Evolutionary conservation across 2,329 filamentous ascomycete genomes (phyloP).

Genomic region (Talaromyces sp.): DNA sequence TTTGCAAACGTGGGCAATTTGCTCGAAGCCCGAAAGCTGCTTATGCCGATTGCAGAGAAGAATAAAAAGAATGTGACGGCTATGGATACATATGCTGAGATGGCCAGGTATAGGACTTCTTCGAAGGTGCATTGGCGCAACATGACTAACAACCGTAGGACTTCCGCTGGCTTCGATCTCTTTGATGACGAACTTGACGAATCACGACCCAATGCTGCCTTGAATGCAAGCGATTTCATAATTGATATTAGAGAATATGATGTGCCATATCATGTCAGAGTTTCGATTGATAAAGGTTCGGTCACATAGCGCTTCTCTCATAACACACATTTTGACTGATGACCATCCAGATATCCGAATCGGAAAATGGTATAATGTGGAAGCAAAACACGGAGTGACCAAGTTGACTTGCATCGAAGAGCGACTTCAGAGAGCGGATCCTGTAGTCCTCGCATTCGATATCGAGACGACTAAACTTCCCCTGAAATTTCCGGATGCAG

Average conservation of each 20-base stretch:
- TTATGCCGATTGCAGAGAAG: conserved; percentile 89
- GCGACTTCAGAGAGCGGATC: conserved; percentile 83
- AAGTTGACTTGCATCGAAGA: conserved; percentile 83
- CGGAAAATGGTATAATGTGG: conserved; percentile 94
- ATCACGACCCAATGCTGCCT: conserved; percentile 71
- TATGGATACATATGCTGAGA: conserved; percentile 97
- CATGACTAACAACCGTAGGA: conserved; percentile 44
- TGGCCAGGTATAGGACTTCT: conserved; percentile 62
- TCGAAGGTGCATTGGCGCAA: conserved; percentile 18
- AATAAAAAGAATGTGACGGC: conserved; percentile 95
- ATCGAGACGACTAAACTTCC: conserved; percentile 97
- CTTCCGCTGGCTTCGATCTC: conserved; percentile 82
- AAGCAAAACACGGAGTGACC: conserved; percentile 85
- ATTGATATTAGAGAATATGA: conserved; percentile 99
- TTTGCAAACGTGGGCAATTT: conserved; percentile 88
- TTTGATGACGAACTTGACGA: conserved; percentile 90
- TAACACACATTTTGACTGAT: conserved; percentile 23
- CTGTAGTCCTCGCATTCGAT: conserved; percentile 98
- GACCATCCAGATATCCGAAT: conserved; percentile 73
- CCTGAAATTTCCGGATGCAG: conserved; percentile 91
- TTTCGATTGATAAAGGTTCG: conserved; percentile 88
- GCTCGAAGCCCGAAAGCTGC: conserved; percentile 74
- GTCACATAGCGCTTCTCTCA: conserved; percentile 4
- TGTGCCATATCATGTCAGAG: conserved; percentile 97
- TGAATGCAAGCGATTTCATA: conserved; percentile 94